phyloP scores from a whole-genome alignment of 768 basidiomycete genomes.

The Peribolospora kevripleyi region DNA sequence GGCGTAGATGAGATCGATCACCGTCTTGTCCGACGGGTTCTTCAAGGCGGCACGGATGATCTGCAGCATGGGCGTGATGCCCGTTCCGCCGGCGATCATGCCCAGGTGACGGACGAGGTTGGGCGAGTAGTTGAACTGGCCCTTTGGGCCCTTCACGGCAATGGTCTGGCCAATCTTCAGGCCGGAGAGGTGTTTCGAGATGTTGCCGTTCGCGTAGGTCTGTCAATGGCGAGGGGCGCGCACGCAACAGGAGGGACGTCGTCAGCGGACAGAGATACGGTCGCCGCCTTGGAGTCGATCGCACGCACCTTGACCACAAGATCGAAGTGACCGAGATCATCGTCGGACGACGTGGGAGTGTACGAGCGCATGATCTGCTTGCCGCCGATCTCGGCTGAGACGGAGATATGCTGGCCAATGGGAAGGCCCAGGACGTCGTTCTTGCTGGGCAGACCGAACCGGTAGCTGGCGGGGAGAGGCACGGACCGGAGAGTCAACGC shows the following conservation, averaged over 20 bases:
- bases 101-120: constrained; percentile 51
- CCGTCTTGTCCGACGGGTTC: constrained; percentile 63
- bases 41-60: constrained; percentile 82
- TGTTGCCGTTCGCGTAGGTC: constrained; percentile 94
- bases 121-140: constrained; percentile 64
- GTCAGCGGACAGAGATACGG: neutral
- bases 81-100: constrained; percentile 97
- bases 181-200: constrained; percentile 58
- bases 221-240: constrained; percentile 17
- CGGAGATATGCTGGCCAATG: constrained; percentile 84
- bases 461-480: constrained; percentile 37
- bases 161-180: constrained; percentile 72
- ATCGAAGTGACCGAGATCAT: constrained; percentile 81
- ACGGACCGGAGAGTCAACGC: neutral
- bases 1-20: constrained; percentile 74
- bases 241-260: neutral
- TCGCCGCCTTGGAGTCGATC: neutral
- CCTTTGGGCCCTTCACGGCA: constrained; percentile 86
- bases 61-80: constrained; percentile 97
- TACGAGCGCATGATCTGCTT: constrained; percentile 78
- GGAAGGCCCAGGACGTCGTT: constrained; percentile 73
- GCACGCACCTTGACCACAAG: constrained; percentile 69
- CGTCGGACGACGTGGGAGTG: constrained; percentile 83
- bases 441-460: constrained; percentile 52
- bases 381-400: constrained; percentile 71